phyloP scores from a whole-genome alignment of 176 grass and related monocot genomes.

The Dactylis glomerata region DNA sequence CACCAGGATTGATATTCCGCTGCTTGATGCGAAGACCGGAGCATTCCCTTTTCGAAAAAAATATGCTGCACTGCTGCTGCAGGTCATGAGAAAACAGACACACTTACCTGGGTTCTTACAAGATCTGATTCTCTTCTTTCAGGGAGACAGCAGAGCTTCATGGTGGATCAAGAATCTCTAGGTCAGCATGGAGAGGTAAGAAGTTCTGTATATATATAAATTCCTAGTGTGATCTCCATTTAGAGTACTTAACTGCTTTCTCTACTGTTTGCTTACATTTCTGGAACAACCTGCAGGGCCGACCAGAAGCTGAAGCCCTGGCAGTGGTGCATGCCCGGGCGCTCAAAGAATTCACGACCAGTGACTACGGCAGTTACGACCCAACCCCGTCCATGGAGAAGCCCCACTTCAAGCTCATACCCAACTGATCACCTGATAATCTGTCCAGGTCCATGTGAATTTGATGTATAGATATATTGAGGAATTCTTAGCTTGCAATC shows the following conservation, averaged over 20 bases:
- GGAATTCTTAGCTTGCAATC: too few species aligned
- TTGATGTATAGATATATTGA: too few species aligned
- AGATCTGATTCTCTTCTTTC: conserved; percentile 1
- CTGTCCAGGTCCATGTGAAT: too few species aligned
- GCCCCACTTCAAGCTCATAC: conserved; percentile 49
- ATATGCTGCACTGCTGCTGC: too few species aligned
- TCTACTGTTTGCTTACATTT: too few species aligned
- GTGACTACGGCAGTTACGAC: conserved; percentile 40
- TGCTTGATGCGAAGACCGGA: too few species aligned
- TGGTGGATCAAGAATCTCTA: conserved; percentile 4
- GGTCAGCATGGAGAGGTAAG: conserved; percentile 23
- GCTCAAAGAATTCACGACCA: conserved; percentile 32
- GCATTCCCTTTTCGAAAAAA: too few species aligned
- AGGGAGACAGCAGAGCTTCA: conserved; percentile 27
- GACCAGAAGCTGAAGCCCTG: background rate
- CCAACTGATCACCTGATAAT: conserved; percentile 21
- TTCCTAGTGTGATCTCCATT: too few species aligned
- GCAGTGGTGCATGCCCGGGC: background rate
- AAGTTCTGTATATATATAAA: too few species aligned
- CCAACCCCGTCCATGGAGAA: conserved; percentile 42
- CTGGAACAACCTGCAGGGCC: conserved; percentile 19
- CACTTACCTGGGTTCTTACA: background rate
- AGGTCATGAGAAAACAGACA: too few species aligned
- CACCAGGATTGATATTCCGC: too few species aligned
- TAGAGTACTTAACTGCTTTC: background rate